Evolutionary conservation across 2,329 filamentous ascomycete species (phyloP), one percentile per base, ranked within the genome.

Genomic region (Emmonsiellopsis sp.): DNA sequence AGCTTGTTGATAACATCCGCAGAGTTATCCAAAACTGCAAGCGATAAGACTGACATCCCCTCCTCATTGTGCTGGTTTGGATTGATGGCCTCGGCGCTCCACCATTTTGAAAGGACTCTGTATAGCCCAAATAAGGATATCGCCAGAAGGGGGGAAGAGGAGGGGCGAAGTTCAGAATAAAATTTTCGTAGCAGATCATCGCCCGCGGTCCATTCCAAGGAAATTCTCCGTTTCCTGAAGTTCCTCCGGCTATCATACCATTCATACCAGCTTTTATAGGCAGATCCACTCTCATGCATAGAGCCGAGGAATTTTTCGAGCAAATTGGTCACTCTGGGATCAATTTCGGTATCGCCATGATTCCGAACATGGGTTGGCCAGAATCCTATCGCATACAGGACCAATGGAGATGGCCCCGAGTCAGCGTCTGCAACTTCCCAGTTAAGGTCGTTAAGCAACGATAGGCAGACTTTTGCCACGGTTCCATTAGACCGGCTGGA

Each of bases 401-500:
- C 42, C 42, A 17, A 39, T 39, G 13, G 36, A 39, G 36, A 27
- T 27, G 21, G 21, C 21, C 5, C 21, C 21, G 21, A 5, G 21
- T 27, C 31, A 34, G 21, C 3, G 45, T 32, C 14, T 17, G n/a
- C 13, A n/a, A 27, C 2, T 8, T 17, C 2, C 42, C 21, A 31
- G 32, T 36, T 36, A 9, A 31, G 17, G 14, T 45, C 31, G 8
- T 17, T 45, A 6, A 52, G 13, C 32, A 52, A 37, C 14, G 31
- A 46, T 10, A 52, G 50, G 36, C 40, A 52, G 17, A 36, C 42
- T 17, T 47, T 52, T 17, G 50, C 50, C 31, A 47, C 40, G 46
- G 3, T 32, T 37, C 17, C 40, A 47, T 52, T 33, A 6, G 42
- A 6, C 13, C 14, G 17, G 8, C 14, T 34, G 27, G 50, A 14